phyloP scores from a whole-genome alignment of 495 filamentous ascomycete species.

The Podospora anserina region DNA sequence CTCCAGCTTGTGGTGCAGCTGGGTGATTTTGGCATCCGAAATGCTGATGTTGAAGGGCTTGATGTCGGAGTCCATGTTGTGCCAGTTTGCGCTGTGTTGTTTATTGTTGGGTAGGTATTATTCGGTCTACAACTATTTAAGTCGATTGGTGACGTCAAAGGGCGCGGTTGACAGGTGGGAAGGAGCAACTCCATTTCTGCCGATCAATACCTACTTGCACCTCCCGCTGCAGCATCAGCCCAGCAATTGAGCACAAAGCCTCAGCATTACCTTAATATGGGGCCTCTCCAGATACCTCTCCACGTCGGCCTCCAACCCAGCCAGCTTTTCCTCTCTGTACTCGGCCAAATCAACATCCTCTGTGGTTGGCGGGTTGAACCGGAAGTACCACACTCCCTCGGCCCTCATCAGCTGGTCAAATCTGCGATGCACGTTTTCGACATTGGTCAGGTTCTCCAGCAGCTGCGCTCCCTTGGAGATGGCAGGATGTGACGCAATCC shows the following conservation, averaged over 20 bases:
- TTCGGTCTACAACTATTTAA: too few species aligned
- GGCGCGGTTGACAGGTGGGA: neutral
- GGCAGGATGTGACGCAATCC: neutral
- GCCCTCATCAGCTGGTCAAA: neutral
- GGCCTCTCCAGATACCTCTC: neutral
- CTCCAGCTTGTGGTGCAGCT: constrained; percentile 33
- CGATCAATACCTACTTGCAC: neutral
- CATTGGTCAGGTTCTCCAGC: neutral
- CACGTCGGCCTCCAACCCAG: neutral
- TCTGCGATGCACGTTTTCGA: neutral
- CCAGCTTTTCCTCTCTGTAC: neutral
- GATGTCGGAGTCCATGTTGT: constrained; percentile 15
- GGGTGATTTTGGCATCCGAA: constrained; percentile 27
- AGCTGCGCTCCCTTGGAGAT: neutral
- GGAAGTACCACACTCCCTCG: neutral
- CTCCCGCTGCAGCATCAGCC: neutral
- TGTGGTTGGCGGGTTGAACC: neutral
- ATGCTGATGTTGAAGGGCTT: constrained; percentile 36
- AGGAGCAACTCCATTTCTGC: neutral
- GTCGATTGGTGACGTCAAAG: neutral
- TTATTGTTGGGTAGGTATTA: neutral
- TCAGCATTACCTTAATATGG: neutral
- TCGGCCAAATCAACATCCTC: neutral
- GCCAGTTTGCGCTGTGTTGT: neutral
- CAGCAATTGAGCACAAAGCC: neutral